Evolutionary conservation across 1,139 yeast genomes (phyloP).

Genomic region (Kurtzmaniella quercitrusa): DNA sequence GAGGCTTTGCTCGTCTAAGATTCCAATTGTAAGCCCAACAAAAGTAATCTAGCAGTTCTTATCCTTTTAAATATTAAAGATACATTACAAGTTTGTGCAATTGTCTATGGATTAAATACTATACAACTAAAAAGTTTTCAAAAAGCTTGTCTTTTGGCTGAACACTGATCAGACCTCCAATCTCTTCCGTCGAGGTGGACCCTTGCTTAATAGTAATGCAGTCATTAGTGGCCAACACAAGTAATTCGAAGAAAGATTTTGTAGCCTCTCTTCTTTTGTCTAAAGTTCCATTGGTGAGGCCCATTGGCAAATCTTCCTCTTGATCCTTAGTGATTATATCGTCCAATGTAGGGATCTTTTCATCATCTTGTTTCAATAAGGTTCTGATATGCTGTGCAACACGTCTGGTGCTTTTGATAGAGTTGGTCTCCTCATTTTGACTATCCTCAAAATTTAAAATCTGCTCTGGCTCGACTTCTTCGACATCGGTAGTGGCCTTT

Average conservation of each 20-base stretch:
- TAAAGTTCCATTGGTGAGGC: slow-evolving; percentile 19
- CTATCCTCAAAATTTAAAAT: slow-evolving; percentile 3
- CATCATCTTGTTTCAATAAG: neutral
- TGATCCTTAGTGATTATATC: slow-evolving; percentile 33
- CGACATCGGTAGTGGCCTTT: slow-evolving; percentile 9
- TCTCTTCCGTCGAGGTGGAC: slow-evolving; percentile 17
- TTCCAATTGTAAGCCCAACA: no score
- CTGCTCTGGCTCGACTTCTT: slow-evolving; percentile 9
- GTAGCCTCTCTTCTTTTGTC: slow-evolving; percentile 61
- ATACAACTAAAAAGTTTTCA: slow-evolving; percentile 28
- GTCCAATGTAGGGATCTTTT: slow-evolving; percentile 15
- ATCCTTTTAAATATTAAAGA: no score
- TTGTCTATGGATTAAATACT: neutral
- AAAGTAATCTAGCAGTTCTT: no score
- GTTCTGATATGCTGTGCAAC: slow-evolving; percentile 51
- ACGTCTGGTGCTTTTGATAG: slow-evolving; percentile 47
- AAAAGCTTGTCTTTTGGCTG: slow-evolving; percentile 48
- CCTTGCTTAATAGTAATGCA: slow-evolving; percentile 63
- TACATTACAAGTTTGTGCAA: no score
- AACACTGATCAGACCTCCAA: slow-evolving; percentile 60
- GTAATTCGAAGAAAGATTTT: slow-evolving; percentile 73
- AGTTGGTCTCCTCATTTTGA: slow-evolving; percentile 16
- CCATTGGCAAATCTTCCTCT: slow-evolving; percentile 24
- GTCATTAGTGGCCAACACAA: slow-evolving; percentile 78
- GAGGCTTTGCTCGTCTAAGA: no score